Conservation (phyloP, 2,329 filamentous ascomycete genomes). For the Sarocladium strictum region DNA sequence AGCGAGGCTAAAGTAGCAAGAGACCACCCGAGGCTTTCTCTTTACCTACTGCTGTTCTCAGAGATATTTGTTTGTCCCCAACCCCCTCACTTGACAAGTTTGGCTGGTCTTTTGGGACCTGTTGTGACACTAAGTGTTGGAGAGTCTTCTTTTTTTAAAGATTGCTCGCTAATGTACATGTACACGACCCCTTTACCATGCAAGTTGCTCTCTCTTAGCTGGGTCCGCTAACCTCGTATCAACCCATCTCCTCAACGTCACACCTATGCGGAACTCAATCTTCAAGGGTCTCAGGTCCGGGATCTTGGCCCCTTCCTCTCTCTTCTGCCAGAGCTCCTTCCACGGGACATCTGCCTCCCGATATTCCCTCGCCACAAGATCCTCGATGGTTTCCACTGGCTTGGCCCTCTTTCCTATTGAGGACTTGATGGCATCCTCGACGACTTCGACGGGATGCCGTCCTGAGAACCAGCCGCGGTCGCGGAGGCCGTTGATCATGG, state of each 20-base stretch:
- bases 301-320: neutral
- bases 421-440: neutral
- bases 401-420: neutral
- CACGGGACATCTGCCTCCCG: neutral
- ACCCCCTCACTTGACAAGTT: no score
- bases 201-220: no score
- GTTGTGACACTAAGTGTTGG: no score
- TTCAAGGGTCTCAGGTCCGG: neutral
- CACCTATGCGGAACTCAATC: neutral
- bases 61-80: no score
- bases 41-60: no score
- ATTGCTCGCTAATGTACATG: no score
- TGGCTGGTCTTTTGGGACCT: no score
- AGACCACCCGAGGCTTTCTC: no score
- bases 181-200: no score
- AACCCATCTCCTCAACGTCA: neutral
- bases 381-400: constrained; percentile 7
- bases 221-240: neutral
- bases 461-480: neutral
- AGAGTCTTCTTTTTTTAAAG: no score
- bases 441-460: neutral
- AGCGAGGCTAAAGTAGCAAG: no score
- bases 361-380: neutral
- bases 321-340: neutral
- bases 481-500: constrained; percentile 17